These are phyloP conservation scores for Stagonosporopsis vannaccii DNA, from an alignment of 2,329 filamentous ascomycete genomes.

Conservation along the genomic window DNA sequence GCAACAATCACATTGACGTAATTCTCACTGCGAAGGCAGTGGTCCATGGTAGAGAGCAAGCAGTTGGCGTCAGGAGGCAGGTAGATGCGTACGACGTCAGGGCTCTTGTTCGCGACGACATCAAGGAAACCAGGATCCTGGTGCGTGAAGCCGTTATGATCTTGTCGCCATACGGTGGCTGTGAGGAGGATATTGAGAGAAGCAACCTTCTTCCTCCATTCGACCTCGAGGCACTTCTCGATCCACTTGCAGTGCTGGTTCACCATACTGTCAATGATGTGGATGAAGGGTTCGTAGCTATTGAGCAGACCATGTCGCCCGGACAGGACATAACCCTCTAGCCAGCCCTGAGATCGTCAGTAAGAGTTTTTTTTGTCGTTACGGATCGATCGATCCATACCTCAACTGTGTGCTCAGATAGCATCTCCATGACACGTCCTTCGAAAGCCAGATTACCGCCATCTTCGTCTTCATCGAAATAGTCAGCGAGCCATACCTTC, in stretches of 20 bases:
- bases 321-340: slow-evolving; percentile 79
- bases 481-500: slow-evolving; percentile 82
- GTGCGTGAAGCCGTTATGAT: slow-evolving; percentile 85
- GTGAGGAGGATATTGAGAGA: slow-evolving; percentile 83
- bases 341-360: slow-evolving; percentile 59
- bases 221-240: slow-evolving; percentile 80
- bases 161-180: slow-evolving; percentile 80
- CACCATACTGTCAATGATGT: slow-evolving; percentile 85
- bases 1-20: slow-evolving; percentile 84
- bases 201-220: slow-evolving; percentile 76
- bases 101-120: slow-evolving; percentile 79
- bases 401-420: slow-evolving; percentile 82
- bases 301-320: slow-evolving; percentile 79
- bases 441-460: slow-evolving; percentile 74
- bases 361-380: background rate
- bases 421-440: slow-evolving; percentile 82
- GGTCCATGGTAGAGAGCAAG: slow-evolving; percentile 76
- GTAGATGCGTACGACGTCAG: slow-evolving; percentile 81
- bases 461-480: slow-evolving; percentile 77
- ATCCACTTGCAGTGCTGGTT: slow-evolving; percentile 89
- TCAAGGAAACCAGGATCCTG: slow-evolving; percentile 83
- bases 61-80: slow-evolving; percentile 82
- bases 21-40: slow-evolving; percentile 75
- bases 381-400: slow-evolving; percentile 41
- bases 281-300: slow-evolving; percentile 83